Evolutionary conservation across 352 stramenopile species (phyloP).

Genomic region (Pythium phragmiticola): DNA sequence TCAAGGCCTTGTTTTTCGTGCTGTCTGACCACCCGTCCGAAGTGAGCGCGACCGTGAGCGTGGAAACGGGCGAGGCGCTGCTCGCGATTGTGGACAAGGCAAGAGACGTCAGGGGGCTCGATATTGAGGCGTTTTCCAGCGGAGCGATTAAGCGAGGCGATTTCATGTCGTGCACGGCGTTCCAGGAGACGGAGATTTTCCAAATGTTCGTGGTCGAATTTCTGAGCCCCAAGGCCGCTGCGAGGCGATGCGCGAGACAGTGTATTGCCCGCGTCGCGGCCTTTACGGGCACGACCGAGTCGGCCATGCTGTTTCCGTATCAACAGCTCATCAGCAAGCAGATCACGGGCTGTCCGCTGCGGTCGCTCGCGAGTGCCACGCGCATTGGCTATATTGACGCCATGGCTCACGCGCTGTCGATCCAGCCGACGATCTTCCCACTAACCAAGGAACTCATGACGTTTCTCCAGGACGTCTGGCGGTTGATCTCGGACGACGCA

Average conservation of each 20-base stretch:
- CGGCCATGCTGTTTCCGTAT: constrained; percentile 77
- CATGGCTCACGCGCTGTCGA: constrained; percentile 74
- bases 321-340: constrained; percentile 85
- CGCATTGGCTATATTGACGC: constrained; percentile 84
- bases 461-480: constrained; percentile 87
- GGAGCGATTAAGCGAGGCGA: constrained; percentile 49
- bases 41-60: constrained; percentile 76
- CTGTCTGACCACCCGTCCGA: constrained; percentile 83
- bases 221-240: constrained; percentile 68
- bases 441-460: constrained; percentile 84
- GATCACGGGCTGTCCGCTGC: constrained; percentile 76
- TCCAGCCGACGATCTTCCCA: constrained; percentile 78
- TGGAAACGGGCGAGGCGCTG: constrained; percentile 64
- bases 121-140: constrained; percentile 35
- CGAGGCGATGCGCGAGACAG: constrained; percentile 66
- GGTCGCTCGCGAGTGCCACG: constrained; percentile 61
- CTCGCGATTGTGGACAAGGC: constrained; percentile 58
- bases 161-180: constrained; percentile 68
- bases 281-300: constrained; percentile 57
- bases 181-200: constrained; percentile 85
- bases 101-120: constrained; percentile 41
- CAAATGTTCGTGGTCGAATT: constrained; percentile 89
- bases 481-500: constrained; percentile 75
- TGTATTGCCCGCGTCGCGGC: constrained; percentile 62
- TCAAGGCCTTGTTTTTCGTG: constrained; percentile 87